phyloP scores from a whole-genome alignment of 2,329 filamentous ascomycete species.

The Magnaporthales sp. region DNA sequence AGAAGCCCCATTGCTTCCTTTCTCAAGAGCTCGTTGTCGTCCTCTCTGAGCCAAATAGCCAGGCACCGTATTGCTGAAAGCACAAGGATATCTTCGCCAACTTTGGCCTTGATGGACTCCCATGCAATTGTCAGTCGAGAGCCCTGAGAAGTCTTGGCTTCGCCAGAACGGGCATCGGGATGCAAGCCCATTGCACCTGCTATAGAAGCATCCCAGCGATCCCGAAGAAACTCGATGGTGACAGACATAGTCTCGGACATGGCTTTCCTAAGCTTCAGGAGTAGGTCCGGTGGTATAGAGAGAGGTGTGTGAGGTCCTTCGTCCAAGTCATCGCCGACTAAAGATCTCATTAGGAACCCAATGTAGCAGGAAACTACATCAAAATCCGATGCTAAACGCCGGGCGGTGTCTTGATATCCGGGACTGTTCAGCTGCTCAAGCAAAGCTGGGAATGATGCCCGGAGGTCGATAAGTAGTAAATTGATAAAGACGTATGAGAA shows the following conservation, averaged over 20 bases:
- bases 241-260: constrained; percentile 56
- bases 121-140: constrained; percentile 37
- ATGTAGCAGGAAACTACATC: constrained; percentile 55
- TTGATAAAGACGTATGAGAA: constrained; percentile 56
- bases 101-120: constrained; percentile 43
- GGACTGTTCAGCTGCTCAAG: constrained; percentile 48
- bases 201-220: constrained; percentile 61
- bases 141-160: constrained; percentile 33
- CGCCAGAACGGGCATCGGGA: constrained; percentile 39
- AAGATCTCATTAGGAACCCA: constrained; percentile 43
- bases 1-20: constrained; percentile 48
- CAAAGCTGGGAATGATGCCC: constrained; percentile 52
- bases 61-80: constrained; percentile 49
- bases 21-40: constrained; percentile 51
- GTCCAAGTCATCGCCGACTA: constrained; percentile 35
- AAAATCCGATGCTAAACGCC: constrained; percentile 50
- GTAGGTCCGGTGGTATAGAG: constrained; percentile 45
- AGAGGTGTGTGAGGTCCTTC: constrained; percentile 15
- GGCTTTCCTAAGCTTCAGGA: constrained; percentile 51
- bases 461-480: constrained; percentile 57
- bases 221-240: constrained; percentile 56
- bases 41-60: constrained; percentile 60
- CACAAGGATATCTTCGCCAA: constrained; percentile 47
- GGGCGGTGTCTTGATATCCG: constrained; percentile 40
- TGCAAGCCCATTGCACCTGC: constrained; percentile 54